Evolutionary conservation across 306 rosid genomes (phyloP).

Genomic region (Spatholobus suberectus): DNA sequence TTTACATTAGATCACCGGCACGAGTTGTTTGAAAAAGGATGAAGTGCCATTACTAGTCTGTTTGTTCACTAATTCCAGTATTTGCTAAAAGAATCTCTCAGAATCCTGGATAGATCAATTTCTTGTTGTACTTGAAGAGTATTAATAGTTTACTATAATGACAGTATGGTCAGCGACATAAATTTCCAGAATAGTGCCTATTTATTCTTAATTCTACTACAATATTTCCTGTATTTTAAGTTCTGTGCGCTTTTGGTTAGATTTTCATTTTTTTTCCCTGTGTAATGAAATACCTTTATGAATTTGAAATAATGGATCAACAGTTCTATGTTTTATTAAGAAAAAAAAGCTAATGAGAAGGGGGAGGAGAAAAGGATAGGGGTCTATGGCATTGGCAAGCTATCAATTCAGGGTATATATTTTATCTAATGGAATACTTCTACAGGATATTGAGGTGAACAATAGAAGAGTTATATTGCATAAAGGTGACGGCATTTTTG

Average conservation of each 20-base stretch:
- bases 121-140: not conserved
- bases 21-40: slow-evolving; percentile 6
- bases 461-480: slow-evolving; percentile 67
- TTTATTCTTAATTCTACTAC: not conserved
- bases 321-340: not conserved
- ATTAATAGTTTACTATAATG: not conserved
- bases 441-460: slow-evolving; percentile 85
- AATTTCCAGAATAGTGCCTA: not conserved
- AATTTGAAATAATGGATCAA: slow-evolving; percentile 10
- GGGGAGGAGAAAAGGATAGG: not conserved
- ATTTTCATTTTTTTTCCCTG: not conserved
- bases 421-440: slow-evolving; percentile 1
- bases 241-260: slow-evolving; percentile 5
- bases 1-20: not conserved
- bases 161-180: not conserved
- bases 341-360: not conserved
- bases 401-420: slow-evolving; percentile 10
- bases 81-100: not conserved
- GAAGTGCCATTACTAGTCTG: slow-evolving; percentile 20
- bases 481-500: slow-evolving; percentile 61
- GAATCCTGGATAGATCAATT: not conserved
- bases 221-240: not conserved
- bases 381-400: not conserved
- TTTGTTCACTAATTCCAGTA: not conserved
- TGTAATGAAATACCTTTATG: not conserved